Conservation (phyloP, 78 protist genomes). For the Anaeramoeba flamelloides region DNA sequence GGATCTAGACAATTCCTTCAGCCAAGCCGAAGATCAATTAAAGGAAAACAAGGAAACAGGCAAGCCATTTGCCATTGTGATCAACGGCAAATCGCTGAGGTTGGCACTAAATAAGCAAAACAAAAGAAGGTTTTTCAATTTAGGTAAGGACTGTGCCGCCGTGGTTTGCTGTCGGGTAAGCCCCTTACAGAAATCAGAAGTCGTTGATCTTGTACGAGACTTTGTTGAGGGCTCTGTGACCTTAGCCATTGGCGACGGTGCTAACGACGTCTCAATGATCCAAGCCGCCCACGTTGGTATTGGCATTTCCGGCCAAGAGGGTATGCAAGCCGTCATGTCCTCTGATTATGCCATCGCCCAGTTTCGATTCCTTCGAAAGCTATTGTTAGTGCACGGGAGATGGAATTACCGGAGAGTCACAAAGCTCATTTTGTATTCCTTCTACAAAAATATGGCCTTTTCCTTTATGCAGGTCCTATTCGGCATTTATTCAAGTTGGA, state of each 20-base stretch:
- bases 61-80: too few relatives aligned
- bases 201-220: too few relatives aligned
- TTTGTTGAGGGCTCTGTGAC: too few relatives aligned
- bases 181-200: slow-evolving; percentile 19
- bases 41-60: too few relatives aligned
- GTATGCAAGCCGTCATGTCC: slow-evolving; percentile 62
- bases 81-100: too few relatives aligned
- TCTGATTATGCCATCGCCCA: slow-evolving; percentile 59
- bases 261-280: slow-evolving; percentile 76
- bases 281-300: slow-evolving; percentile 70
- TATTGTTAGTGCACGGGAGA: slow-evolving; percentile 62
- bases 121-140: too few relatives aligned
- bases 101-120: too few relatives aligned
- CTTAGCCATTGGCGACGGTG: slow-evolving; percentile 75
- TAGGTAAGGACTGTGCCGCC: too few relatives aligned
- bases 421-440: slow-evolving; percentile 37
- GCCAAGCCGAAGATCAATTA: too few relatives aligned
- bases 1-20: too few relatives aligned
- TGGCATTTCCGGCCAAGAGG: slow-evolving; percentile 81
- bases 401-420: slow-evolving; percentile 33
- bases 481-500: slow-evolving; percentile 17
- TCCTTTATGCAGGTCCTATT: slow-evolving; percentile 32
- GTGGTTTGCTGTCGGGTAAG: slow-evolving; percentile 25
- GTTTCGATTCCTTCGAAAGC: slow-evolving; percentile 47
- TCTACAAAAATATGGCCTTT: slow-evolving; percentile 53